Evolutionary conservation across 1,284 basidiomycete genomes (phyloP), one percentile per base, ranked within the genome.

Genomic region (Naganishia cerealis): DNA sequence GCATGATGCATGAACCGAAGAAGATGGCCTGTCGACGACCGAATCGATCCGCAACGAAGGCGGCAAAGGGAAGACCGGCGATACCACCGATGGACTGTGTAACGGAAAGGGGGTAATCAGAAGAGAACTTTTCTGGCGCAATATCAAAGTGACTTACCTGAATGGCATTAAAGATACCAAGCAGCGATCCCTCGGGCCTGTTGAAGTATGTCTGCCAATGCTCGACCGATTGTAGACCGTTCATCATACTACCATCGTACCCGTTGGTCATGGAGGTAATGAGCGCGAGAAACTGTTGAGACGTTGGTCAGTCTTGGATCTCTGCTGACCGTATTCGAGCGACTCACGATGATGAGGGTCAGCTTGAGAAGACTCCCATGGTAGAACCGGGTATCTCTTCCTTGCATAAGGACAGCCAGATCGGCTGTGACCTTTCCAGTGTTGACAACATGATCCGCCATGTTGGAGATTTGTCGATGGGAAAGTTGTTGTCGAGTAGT

Each of bases 1-100:
- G 79, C 65, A 84, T 83, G 86, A 69, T 66, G 52, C 72, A 36
- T 38, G 68, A 73, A 12, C 76, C 79, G 46, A 76, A 57, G 56
- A 79, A 59, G 52, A 79, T 77, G 46, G 75, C 72, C 10, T 52
- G 48, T 53, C 75, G 72, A 58, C 79, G 74, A 39, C 79, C 79
- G 36, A 75, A 72, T 26, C 67, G 62, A 70, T 81, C 79, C 36
- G 72, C 65, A 33, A 75, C 70, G 67, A 75, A 79, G 56, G 80
- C 66, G 65, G 71, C 71, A 26, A 74, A 71, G 42, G 73, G 73
- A 10, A 76, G 69, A 57, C 68, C 71, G 6, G 43, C 55, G 24
- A 76, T 70, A 36, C 62, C 59, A 52, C 75, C 75, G 57, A 75
- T 71, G 21, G 68, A 69, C 67, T 74, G 70, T 6, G 4, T 7